Conservation (phyloP, 1,284 basidiomycete species). For the Cutaneotrichosporon mucoides region DNA sequence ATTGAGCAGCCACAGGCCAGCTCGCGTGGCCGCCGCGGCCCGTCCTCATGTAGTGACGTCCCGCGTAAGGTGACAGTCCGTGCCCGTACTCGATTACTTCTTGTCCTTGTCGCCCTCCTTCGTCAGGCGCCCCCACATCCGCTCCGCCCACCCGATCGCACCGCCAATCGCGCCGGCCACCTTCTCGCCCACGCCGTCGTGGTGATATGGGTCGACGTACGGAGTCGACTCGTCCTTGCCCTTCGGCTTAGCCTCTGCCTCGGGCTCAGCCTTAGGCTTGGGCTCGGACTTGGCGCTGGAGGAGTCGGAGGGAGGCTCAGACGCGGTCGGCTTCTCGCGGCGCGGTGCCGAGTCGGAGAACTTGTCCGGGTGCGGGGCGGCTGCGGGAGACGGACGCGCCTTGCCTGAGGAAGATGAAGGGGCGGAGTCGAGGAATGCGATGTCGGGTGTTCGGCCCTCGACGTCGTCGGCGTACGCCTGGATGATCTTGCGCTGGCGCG, state of each 20-base stretch:
- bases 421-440: constrained; percentile 27
- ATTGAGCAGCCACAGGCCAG: no score
- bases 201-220: constrained; percentile 13
- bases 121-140: constrained; percentile 26
- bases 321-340: neutral
- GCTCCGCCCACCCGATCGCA: constrained; percentile 39
- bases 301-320: neutral
- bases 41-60: no score
- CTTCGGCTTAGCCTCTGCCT: neutral
- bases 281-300: neutral
- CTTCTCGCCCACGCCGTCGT: constrained; percentile 25
- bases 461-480: constrained; percentile 90
- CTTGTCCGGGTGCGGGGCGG: constrained; percentile 12
- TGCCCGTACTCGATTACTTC: neutral
- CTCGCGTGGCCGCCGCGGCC: no score
- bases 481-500: constrained; percentile 78
- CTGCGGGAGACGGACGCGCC: constrained; percentile 1
- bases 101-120: constrained; percentile 11
- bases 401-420: neutral
- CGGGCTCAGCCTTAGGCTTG: neutral
- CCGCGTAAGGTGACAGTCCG: no score
- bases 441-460: constrained; percentile 59
- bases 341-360: neutral
- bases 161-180: constrained; percentile 37
- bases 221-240: neutral